These are phyloP conservation scores for Fremontodendron californicum DNA, from an alignment of 345 rosid species.

Conservation along the genomic window DNA sequence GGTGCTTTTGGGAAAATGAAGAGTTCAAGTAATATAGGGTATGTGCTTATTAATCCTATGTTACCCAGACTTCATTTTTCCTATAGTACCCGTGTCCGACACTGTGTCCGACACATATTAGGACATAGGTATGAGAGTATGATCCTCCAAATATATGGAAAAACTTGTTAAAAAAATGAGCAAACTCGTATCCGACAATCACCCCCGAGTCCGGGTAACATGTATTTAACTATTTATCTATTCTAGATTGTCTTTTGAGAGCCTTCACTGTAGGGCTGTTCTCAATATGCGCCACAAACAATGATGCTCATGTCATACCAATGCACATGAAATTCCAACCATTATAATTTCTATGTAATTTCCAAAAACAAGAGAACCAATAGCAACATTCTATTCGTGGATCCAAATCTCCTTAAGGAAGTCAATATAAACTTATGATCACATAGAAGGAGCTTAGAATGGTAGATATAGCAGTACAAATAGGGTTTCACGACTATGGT, in stretches of 20 bases:
- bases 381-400: background rate
- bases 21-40: no score
- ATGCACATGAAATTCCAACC: background rate
- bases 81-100: no score
- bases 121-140: no score
- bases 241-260: background rate
- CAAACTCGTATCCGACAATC: no score
- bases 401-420: background rate
- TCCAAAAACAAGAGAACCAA: background rate
- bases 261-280: background rate
- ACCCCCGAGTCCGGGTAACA: no score
- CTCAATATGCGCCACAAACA: background rate
- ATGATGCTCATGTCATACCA: background rate
- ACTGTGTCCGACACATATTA: no score
- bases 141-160: no score
- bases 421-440: background rate
- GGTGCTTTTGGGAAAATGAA: no score
- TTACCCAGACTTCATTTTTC: no score
- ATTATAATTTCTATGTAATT: background rate
- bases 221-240: background rate
- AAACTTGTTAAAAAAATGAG: no score
- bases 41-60: no score
- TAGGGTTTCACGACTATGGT: background rate
- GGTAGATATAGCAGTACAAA: background rate
- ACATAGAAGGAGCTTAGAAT: background rate